phyloP scores from a whole-genome alignment of 352 stramenopile genomes.

The Hyaloperonospora arabidopsidis region DNA sequence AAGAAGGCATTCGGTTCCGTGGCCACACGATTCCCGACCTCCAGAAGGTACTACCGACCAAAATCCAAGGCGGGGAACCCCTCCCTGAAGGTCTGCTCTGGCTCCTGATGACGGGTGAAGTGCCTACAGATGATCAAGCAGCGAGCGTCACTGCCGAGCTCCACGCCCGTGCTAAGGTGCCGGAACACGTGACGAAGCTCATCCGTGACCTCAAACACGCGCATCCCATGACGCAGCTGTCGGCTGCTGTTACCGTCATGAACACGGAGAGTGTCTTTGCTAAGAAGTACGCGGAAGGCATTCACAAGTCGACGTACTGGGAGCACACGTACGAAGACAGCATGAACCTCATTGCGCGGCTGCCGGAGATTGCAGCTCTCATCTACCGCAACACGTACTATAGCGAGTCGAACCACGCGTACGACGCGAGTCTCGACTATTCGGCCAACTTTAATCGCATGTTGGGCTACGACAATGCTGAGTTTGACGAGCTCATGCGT shows the following conservation, averaged over 20 bases:
- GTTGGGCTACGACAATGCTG: slow-evolving; percentile 93
- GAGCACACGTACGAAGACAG: slow-evolving; percentile 97
- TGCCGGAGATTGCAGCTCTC: slow-evolving; percentile 95
- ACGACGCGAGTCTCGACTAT: slow-evolving; percentile 96
- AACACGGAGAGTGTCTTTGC: slow-evolving; percentile 95
- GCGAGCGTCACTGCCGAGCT: slow-evolving; percentile 94
- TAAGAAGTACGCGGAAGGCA: slow-evolving; percentile 94
- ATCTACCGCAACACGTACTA: slow-evolving; percentile 99
- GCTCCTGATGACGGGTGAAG: slow-evolving; percentile 95
- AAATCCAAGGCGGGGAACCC: slow-evolving; percentile 90
- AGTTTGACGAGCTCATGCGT: slow-evolving; percentile 99
- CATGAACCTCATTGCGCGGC: slow-evolving; percentile 94
- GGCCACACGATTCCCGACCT: slow-evolving; percentile 98
- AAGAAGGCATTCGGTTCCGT: slow-evolving; percentile 98
- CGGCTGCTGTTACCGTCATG: slow-evolving; percentile 89
- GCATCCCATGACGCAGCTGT: slow-evolving; percentile 99
- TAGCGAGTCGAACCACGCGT: slow-evolving; percentile 88
- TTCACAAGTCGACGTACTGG: slow-evolving; percentile 98
- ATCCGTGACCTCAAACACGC: slow-evolving; percentile 95
- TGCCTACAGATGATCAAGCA: slow-evolving; percentile 95
- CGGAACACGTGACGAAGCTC: slow-evolving; percentile 92
- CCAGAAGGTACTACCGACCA: slow-evolving; percentile 91
- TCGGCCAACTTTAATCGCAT: slow-evolving; percentile 98
- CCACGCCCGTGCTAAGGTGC: slow-evolving; percentile 90
- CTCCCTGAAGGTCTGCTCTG: slow-evolving; percentile 95